Evolutionary conservation across 2,329 filamentous ascomycete species (phyloP).

Genomic region (Cordyceps fumosorosea): DNA sequence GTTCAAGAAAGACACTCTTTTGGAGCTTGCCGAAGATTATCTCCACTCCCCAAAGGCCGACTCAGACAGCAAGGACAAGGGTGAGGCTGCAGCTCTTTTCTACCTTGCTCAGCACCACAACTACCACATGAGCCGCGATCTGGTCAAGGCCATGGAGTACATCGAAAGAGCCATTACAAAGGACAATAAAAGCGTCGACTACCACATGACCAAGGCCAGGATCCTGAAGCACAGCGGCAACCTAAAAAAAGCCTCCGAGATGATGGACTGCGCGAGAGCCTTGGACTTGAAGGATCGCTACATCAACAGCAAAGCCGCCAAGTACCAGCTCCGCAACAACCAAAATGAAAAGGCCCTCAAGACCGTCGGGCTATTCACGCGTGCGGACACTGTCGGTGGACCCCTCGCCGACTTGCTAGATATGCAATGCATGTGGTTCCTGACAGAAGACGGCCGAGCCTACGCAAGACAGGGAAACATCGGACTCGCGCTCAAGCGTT

Average conservation of each 20-base stretch:
- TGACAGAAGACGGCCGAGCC: slow-evolving; percentile 91
- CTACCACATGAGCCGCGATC: slow-evolving; percentile 78
- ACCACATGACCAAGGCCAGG: slow-evolving; percentile 89
- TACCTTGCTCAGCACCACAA: slow-evolving; percentile 97
- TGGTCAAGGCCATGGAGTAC: slow-evolving; percentile 72
- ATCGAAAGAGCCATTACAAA: slow-evolving; percentile 78
- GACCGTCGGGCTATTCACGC: slow-evolving; percentile 89
- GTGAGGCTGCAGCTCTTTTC: slow-evolving; percentile 76
- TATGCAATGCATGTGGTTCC: slow-evolving; percentile 97
- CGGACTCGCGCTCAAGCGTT: slow-evolving; percentile 84
- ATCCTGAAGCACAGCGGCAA: slow-evolving; percentile 90
- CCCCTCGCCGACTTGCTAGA: slow-evolving; percentile 87
- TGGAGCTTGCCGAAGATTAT: slow-evolving; percentile 72
- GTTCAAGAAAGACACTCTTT: slow-evolving; percentile 70
- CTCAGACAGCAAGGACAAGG: slow-evolving; percentile 43
- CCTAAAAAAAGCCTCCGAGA: slow-evolving; percentile 68
- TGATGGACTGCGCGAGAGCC: slow-evolving; percentile 80
- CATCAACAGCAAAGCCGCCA: slow-evolving; percentile 97
- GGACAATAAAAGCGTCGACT: slow-evolving; percentile 77
- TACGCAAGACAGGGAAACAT: slow-evolving; percentile 76
- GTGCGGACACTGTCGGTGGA: slow-evolving; percentile 81
- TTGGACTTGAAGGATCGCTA: slow-evolving; percentile 89
- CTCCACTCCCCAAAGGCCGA: slow-evolving; percentile 52
- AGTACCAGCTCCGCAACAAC: slow-evolving; percentile 91
- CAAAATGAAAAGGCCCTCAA: slow-evolving; percentile 79